A percentile compares a stretch with the other conserved stretches of the same genome.
Conservation (phyloP, 805 yeast species). For the Metschnikowia aberdeeniae region DNA sequence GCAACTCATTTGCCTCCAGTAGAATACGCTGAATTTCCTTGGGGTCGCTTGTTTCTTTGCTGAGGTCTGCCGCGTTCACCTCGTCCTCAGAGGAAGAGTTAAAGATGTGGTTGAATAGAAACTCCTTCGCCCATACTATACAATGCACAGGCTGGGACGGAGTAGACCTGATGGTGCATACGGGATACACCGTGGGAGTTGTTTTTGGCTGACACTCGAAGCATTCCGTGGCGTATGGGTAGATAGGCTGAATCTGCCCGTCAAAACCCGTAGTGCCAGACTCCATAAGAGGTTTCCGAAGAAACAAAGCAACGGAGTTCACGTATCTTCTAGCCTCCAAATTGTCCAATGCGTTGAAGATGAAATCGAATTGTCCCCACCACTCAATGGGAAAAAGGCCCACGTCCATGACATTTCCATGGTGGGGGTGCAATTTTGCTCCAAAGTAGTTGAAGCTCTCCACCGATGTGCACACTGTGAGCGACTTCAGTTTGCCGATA, state of each 20-base stretch:
- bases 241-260: constrained; percentile 92
- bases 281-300: constrained; percentile 77
- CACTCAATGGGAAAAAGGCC: constrained; percentile 66
- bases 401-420: constrained; percentile 83
- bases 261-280: constrained; percentile 93
- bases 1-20: constrained; percentile 64
- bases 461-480: constrained; percentile 83
- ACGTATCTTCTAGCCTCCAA: constrained; percentile 89
- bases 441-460: constrained; percentile 57
- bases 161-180: constrained; percentile 93
- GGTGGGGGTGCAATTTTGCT: constrained; percentile 69
- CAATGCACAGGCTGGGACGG: constrained; percentile 97
- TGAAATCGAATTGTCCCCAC: constrained; percentile 67
- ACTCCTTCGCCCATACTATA: constrained; percentile 96
- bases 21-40: constrained; percentile 61
- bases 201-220: constrained; percentile 88
- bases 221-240: constrained; percentile 81
- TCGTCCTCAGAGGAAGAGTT: constrained; percentile 40
- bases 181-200: constrained; percentile 88
- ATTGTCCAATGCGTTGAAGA: constrained; percentile 92
- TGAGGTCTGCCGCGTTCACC: constrained; percentile 22
- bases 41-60: constrained; percentile 55
- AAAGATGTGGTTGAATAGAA: constrained; percentile 76
- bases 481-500: constrained; percentile 81
- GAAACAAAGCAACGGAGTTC: constrained; percentile 72